Conservation (phyloP, 805 yeast genomes). For the Metschnikowia lunata region DNA sequence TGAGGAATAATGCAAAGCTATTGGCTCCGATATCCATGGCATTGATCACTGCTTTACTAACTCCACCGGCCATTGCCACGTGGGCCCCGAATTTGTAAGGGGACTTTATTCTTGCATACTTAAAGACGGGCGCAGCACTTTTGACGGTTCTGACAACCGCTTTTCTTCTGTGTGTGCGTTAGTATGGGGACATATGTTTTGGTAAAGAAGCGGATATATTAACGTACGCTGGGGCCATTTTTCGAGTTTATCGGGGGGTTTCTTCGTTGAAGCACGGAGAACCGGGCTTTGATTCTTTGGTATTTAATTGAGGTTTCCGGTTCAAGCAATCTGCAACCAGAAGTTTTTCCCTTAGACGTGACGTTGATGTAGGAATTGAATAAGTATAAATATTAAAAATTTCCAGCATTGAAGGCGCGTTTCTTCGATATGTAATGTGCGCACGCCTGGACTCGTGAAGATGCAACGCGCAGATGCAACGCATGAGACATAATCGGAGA, state of each 20-base stretch:
- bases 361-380: too few relatives aligned
- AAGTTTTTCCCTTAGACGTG: too few relatives aligned
- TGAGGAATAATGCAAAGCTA: slow-evolving; percentile 85
- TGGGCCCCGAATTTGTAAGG: slow-evolving; percentile 81
- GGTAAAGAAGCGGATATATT: neutral
- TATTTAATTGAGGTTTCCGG: too few relatives aligned
- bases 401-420: too few relatives aligned
- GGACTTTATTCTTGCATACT: slow-evolving; percentile 37
- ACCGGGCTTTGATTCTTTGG: too few relatives aligned
- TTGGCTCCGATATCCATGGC: slow-evolving; percentile 60
- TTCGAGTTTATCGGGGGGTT: neutral
- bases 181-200: neutral
- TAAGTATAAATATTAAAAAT: too few relatives aligned
- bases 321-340: too few relatives aligned
- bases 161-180: slow-evolving; percentile 2
- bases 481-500: too few relatives aligned
- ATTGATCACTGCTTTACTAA: slow-evolving; percentile 62
- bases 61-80: slow-evolving; percentile 79
- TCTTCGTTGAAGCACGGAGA: too few relatives aligned
- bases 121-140: slow-evolving; percentile 16
- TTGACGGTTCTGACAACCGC: slow-evolving; percentile 6
- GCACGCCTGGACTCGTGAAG: too few relatives aligned
- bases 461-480: too few relatives aligned
- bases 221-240: slow-evolving; percentile 9
- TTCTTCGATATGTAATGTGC: too few relatives aligned